Percentiles rank a stretch among this genome's conserved stretches.
Evolutionary conservation across 1,284 basidiomycete species (phyloP).

Genomic region (Baeospora myosura): DNA sequence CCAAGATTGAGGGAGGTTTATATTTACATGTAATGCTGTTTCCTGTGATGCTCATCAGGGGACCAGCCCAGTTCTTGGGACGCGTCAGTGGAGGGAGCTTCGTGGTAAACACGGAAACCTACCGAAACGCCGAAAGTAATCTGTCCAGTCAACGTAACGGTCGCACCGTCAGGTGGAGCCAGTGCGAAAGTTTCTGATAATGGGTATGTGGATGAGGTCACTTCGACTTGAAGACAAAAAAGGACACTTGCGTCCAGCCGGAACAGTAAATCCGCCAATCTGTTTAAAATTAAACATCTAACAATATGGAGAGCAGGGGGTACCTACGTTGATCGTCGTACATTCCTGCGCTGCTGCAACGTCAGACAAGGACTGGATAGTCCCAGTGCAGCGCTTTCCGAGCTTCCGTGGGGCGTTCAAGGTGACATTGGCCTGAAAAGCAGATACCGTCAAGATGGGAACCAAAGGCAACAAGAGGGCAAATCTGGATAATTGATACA

Average conservation of each 20-base stretch:
- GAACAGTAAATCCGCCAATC: constrained; percentile 20
- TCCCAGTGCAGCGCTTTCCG: constrained; percentile 8
- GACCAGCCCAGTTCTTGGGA: constrained; percentile 24
- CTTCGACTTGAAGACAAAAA: neutral
- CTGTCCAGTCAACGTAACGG: constrained; percentile 19
- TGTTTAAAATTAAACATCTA: neutral
- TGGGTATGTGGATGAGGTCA: neutral
- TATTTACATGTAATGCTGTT: constrained; percentile 22
- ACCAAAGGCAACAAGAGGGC: too few species aligned
- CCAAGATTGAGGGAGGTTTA: neutral
- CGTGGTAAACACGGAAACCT: constrained; percentile 15
- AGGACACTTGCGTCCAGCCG: constrained; percentile 19
- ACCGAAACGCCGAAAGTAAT: constrained; percentile 9
- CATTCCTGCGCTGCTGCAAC: constrained; percentile 8
- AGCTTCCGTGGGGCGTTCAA: constrained; percentile 5
- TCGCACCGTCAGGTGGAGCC: constrained; percentile 20
- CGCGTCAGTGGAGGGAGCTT: constrained; percentile 6
- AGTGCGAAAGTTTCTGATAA: constrained; percentile 17
- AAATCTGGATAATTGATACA: too few species aligned
- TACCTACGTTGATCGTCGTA: constrained; percentile 8
- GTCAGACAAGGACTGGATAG: constrained; percentile 5
- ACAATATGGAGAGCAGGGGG: neutral
- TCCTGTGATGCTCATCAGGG: constrained; percentile 21
- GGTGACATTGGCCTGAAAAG: constrained; percentile 1
- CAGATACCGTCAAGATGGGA: too few species aligned